Evolutionary conservation across 345 rosid genomes (phyloP).

Genomic region (Moricandia arvensis): DNA sequence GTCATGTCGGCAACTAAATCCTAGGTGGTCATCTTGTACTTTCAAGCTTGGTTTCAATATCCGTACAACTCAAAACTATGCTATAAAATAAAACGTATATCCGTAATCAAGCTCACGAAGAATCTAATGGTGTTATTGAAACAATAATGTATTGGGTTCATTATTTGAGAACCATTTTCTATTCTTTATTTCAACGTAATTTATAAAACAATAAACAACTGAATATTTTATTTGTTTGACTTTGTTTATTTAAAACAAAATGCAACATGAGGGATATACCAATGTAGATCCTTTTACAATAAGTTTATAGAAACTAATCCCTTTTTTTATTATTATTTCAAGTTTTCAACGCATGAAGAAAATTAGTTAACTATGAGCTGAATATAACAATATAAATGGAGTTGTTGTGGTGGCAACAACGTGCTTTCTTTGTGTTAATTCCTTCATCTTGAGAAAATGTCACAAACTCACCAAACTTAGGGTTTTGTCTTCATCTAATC

Average conservation of each 20-base stretch:
- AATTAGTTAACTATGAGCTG: conserved; percentile 21
- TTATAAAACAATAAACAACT: not conserved
- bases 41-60: too few relatives aligned
- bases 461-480: conserved; percentile 5
- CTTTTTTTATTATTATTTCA: conserved; percentile 1
- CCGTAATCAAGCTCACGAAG: not conserved
- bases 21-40: too few relatives aligned
- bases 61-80: too few relatives aligned
- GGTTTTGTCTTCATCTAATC: not conserved
- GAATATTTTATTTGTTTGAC: conserved; percentile 22
- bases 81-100: not conserved
- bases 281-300: conserved; percentile 25
- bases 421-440: conserved; percentile 33
- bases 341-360: not conserved
- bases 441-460: conserved; percentile 17
- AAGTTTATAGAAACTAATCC: conserved; percentile 9
- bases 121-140: not conserved
- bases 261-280: conserved; percentile 29
- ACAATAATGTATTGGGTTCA: not conserved
- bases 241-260: not conserved
- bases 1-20: too few relatives aligned
- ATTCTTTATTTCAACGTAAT: not conserved
- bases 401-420: conserved; percentile 29
- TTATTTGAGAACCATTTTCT: not conserved
- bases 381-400: not conserved